Conservation (phyloP, 306 rosid species). For the apple (Malus domestica) region ASM211411v1 NC_041791.1:1334501-1335000, state of each 20-base stretch:
- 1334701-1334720: slow-evolving; percentile 28
- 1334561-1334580: slow-evolving; percentile 73
- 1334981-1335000: slow-evolving; percentile 63
- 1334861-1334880: neutral
- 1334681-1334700: slow-evolving; percentile 78
- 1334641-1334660: slow-evolving; percentile 32
- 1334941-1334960: slow-evolving; percentile 32
- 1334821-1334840: neutral
- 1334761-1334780: neutral
- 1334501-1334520: slow-evolving; percentile 59
- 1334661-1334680: slow-evolving; percentile 55
- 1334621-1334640: slow-evolving; percentile 51
- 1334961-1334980: slow-evolving; percentile 29
- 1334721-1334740: slow-evolving; percentile 47
- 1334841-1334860: neutral
- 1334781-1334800: neutral
- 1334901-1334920: slow-evolving; percentile 27
- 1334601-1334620: slow-evolving; percentile 68
- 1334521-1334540: slow-evolving; percentile 41
- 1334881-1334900: neutral
- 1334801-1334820: neutral
- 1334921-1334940: slow-evolving; percentile 53
- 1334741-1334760: neutral
- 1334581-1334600: slow-evolving; percentile 78
- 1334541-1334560: slow-evolving; percentile 73